Conservation (phyloP, 2,329 filamentous ascomycete genomes). For the Truncatella angustata region DNA sequence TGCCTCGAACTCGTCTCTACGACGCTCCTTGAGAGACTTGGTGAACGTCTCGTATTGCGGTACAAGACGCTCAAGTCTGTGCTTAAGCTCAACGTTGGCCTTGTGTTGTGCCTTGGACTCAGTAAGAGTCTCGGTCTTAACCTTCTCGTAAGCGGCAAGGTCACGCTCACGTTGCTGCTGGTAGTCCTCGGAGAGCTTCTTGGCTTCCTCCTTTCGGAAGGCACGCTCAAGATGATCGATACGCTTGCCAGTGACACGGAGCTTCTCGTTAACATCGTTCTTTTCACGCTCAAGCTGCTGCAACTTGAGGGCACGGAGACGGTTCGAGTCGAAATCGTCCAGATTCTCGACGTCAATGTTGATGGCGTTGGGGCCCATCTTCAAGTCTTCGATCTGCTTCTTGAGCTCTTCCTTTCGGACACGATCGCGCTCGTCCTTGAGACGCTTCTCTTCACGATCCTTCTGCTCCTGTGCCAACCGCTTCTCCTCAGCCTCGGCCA, state of each 20-base stretch:
- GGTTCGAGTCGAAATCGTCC: constrained; percentile 83
- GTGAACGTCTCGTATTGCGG: constrained; percentile 83
- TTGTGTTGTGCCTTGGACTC: constrained; percentile 87
- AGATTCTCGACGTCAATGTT: constrained; percentile 79
- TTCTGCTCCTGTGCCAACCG: constrained; percentile 90
- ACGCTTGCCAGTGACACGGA: constrained; percentile 89
- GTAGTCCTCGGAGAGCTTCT: constrained; percentile 86
- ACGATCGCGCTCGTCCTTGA: constrained; percentile 84
- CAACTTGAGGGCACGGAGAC: constrained; percentile 91
- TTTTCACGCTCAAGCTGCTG: constrained; percentile 97
- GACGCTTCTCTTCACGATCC: constrained; percentile 81
- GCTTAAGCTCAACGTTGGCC: constrained; percentile 89
- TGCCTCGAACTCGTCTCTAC: constrained; percentile 94
- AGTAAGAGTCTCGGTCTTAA: constrained; percentile 73
- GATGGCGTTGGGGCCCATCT: constrained; percentile 75
- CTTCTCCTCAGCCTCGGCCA: constrained; percentile 85
- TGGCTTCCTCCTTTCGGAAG: constrained; percentile 91
- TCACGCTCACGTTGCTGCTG: constrained; percentile 78
- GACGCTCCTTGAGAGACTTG: constrained; percentile 76
- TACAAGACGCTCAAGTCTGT: constrained; percentile 82
- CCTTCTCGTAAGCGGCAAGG: constrained; percentile 73
- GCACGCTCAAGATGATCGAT: constrained; percentile 97
- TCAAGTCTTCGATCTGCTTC: constrained; percentile 87
- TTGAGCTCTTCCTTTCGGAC: constrained; percentile 92
- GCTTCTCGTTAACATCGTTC: constrained; percentile 88